Evolutionary conservation across 2,329 filamentous ascomycete species (phyloP), one percentile per base, ranked within the genome.

Genomic region (Penicillium oxalicum): DNA sequence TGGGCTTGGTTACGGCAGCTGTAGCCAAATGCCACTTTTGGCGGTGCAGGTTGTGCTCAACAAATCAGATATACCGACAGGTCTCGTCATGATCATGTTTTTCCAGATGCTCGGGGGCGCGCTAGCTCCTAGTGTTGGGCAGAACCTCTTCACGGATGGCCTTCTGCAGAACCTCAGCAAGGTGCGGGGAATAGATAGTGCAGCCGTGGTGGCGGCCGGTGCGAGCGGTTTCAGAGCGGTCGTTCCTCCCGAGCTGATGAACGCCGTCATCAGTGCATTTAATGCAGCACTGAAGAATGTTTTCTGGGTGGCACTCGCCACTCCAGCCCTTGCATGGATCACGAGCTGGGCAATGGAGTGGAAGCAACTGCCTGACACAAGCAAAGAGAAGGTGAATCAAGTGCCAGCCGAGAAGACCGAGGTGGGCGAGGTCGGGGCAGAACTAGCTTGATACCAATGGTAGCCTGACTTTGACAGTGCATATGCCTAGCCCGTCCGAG

Each of bases 21-120:
- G 45, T 29, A 50, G 56, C 8, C 62, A 64, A 39, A 52, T 59
- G 26, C 58, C 63, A 7, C 54, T 61, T 25, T 53, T 63, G 9
- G 57, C 53, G 8, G 58, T 56, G 24, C 60, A 62, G 29, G 51
- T 48, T 12, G 49, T 52, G 24, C 52, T 54, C 18, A 18, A 33
- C 28, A 49, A 52, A 28, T 3, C 28, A 32, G 46, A 51, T 33
- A 36, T 54, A 25, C 46, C 49, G 2, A 49, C 46, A 0, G 52
- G 46, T 4, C 32, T 44, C 12, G 49, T 52, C 7, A 24, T 47
- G 2, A 41, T 54, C 25, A 49, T 52, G 26, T 52, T 54, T 33
- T 49, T 52, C 37, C 52, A 52, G 32, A 40, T 40, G 1, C 46
- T 54, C 2, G 52, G 49, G 8, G 49, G 52, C 12, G 49, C 49